A percentile compares a stretch with the other conserved stretches of the same genome.
These are phyloP conservation scores for Angomonas ambiguus DNA, from an alignment of 208 protist genomes.

Conservation along the genomic window DNA sequence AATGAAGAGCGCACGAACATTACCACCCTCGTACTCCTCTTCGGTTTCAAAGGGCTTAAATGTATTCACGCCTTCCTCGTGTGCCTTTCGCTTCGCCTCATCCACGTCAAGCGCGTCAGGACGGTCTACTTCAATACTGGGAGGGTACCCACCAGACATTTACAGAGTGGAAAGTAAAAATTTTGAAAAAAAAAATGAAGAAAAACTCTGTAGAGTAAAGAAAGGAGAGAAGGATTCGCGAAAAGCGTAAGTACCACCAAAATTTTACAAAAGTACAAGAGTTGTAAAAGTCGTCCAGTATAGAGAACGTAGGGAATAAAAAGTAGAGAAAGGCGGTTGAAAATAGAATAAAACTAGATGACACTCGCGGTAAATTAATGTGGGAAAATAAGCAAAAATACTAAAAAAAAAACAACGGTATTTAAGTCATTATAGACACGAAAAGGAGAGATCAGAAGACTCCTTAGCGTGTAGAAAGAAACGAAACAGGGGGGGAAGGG, in stretches of 20 bases:
- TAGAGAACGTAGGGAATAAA: too few relatives aligned
- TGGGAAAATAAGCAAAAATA: not conserved
- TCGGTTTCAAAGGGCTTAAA: conserved; percentile 68
- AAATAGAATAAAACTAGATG: not conserved
- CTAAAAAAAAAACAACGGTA: not conserved
- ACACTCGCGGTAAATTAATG: not conserved
- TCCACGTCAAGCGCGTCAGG: conserved; percentile 23
- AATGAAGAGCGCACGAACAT: conserved; percentile 88
- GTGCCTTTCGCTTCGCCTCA: conserved; percentile 38
- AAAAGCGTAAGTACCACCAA: not conserved
- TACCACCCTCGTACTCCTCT: conserved; percentile 70
- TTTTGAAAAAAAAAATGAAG: conserved; percentile 1
- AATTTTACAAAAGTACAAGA: not conserved
- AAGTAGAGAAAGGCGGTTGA: too few relatives aligned
- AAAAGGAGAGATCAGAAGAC: not conserved
- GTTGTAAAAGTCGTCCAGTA: too few relatives aligned
- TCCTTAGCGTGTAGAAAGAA: not conserved
- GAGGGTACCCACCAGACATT: conserved; percentile 6
- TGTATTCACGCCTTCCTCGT: conserved; percentile 37
- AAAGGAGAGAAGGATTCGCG: conserved; percentile 3
- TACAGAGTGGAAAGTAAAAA: not conserved
- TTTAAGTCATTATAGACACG: not conserved
- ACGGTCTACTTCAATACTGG: not conserved
- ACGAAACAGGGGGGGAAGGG: not conserved
- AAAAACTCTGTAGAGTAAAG: not conserved